phyloP scores from a whole-genome alignment of 495 filamentous ascomycete species.

The Penicillium paradoxum region DNA sequence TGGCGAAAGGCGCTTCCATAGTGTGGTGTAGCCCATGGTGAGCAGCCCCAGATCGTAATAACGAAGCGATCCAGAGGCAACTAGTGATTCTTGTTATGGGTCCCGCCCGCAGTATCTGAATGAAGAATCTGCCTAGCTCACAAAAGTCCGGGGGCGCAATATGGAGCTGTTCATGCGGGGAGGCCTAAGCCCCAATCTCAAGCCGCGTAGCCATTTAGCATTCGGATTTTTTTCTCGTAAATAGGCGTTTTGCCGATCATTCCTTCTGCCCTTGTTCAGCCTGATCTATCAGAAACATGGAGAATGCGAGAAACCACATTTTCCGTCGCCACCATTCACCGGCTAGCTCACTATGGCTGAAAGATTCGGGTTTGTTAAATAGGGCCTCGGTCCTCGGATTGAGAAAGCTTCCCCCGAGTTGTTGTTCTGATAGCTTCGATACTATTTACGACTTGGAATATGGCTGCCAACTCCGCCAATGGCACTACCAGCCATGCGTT shows the following conservation, averaged over 20 bases:
- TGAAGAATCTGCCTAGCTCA: background rate
- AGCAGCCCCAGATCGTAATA: background rate
- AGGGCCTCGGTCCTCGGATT: background rate
- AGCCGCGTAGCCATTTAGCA: constrained; percentile 21
- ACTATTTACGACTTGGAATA: background rate
- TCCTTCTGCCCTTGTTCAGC: constrained; percentile 7
- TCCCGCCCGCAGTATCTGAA: background rate
- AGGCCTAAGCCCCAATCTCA: background rate
- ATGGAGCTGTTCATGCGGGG: constrained; percentile 7
- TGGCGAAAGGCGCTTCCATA: constrained; percentile 41
- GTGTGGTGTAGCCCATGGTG: constrained; percentile 35
- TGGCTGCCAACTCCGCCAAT: background rate
- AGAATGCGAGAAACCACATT: background rate
- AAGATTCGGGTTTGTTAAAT: constrained; percentile 1
- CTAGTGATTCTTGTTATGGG: background rate
- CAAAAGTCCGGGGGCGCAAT: background rate
- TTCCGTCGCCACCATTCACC: background rate
- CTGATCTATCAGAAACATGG: background rate
- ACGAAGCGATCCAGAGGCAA: background rate
- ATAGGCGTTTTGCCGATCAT: constrained; percentile 19
- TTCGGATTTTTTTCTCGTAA: background rate
- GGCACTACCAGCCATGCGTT: constrained; percentile 10
- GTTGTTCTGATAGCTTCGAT: background rate
- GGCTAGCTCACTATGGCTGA: background rate
- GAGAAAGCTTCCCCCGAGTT: background rate